phyloP scores from a whole-genome alignment of 202 grass and related monocot genomes.

The Dendrocalamus latiflorus region DNA sequence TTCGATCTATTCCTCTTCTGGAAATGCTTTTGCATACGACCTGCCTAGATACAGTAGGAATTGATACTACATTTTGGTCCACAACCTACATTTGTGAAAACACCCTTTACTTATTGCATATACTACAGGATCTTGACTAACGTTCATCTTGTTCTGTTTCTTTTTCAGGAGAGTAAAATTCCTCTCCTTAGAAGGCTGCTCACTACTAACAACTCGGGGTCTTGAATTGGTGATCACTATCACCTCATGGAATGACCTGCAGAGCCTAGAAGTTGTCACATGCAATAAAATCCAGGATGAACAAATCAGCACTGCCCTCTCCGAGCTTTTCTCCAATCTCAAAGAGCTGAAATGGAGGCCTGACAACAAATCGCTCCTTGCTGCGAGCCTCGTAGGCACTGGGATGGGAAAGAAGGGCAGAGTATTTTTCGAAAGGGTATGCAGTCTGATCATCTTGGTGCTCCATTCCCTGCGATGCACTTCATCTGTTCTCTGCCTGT shows the following conservation, averaged over 20 bases:
- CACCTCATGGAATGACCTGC: conserved; percentile 71
- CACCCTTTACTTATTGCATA: neutral
- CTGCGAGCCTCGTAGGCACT: conserved; percentile 49
- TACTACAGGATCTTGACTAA: neutral
- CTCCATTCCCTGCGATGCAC: too few species aligned
- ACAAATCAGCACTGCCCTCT: conserved; percentile 66
- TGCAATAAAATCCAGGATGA: conserved; percentile 83
- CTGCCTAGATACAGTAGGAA: neutral
- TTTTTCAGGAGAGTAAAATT: conserved; percentile 72
- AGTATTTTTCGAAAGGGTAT: conserved; percentile 94
- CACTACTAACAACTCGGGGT: conserved; percentile 63
- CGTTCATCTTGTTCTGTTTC: neutral
- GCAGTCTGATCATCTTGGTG: conserved; percentile 44
- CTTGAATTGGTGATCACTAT: conserved; percentile 68
- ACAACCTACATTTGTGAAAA: neutral
- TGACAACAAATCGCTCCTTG: conserved; percentile 62
- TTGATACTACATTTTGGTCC: neutral
- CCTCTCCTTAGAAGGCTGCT: conserved; percentile 76
- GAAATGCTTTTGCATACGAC: neutral
- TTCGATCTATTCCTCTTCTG: neutral
- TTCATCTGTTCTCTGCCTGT: conserved; percentile 21
- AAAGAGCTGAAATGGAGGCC: conserved; percentile 95
- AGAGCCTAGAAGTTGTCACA: conserved; percentile 59
- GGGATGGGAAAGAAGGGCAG: conserved; percentile 83
- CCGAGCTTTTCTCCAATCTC: conserved; percentile 73